Evolutionary conservation across 2,329 filamentous ascomycete genomes (phyloP).

Genomic region (Hypoxylon sp.): DNA sequence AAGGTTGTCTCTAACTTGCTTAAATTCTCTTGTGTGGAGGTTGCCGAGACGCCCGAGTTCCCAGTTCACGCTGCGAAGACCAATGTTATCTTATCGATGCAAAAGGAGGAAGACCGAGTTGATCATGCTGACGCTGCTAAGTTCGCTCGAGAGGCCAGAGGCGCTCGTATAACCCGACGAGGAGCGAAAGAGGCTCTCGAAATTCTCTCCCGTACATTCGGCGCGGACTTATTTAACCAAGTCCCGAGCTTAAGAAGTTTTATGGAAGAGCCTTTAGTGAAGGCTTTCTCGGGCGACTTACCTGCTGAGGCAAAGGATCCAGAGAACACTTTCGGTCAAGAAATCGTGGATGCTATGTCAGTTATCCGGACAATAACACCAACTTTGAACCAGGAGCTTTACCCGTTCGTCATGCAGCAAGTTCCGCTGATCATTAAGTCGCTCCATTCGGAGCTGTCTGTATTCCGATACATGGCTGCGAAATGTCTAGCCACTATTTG

Average conservation of each 20-base stretch:
- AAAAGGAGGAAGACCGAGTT: conserved; percentile 95
- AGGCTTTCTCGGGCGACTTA: conserved; percentile 80
- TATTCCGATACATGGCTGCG: conserved; percentile 95
- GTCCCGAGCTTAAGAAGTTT: conserved; percentile 85
- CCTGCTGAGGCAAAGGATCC: conserved; percentile 81
- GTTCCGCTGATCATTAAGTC: conserved; percentile 90
- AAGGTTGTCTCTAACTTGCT: conserved; percentile 96
- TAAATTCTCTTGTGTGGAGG: conserved; percentile 98
- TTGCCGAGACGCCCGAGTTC: conserved; percentile 97
- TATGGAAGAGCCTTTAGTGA: conserved; percentile 84
- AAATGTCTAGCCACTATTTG: conserved; percentile 98
- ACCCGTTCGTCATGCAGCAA: conserved; percentile 85
- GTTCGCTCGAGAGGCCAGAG: conserved; percentile 90
- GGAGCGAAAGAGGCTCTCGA: conserved; percentile 96
- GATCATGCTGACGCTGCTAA: conserved; percentile 91
- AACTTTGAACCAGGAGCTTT: conserved; percentile 82
- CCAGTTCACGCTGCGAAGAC: conserved; percentile 84
- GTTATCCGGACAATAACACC: conserved; percentile 93
- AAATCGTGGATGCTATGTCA: conserved; percentile 94
- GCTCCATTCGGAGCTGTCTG: conserved; percentile 87
- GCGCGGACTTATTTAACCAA: conserved; percentile 80
- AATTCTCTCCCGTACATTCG: conserved; percentile 85
- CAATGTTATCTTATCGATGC: conserved; percentile 88
- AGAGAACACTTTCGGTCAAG: conserved; percentile 84
- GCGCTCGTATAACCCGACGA: conserved; percentile 89